phyloP scores from a whole-genome alignment of 1,139 yeast genomes.

The Eremothecium sinecaudum region DNA sequence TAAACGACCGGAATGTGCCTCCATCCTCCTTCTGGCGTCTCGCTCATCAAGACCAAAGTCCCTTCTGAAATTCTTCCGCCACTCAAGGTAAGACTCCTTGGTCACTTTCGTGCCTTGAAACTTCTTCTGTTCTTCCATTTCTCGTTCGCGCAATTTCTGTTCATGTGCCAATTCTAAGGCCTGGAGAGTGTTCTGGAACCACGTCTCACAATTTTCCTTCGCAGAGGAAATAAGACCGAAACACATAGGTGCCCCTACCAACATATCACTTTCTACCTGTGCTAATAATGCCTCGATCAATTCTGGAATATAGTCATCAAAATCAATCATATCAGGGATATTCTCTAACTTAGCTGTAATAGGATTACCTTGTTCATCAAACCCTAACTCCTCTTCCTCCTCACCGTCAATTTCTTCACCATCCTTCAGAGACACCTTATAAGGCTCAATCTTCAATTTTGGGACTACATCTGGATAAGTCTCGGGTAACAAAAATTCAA shows the following conservation, averaged over 20 bases:
- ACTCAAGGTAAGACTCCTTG: constrained; percentile 51
- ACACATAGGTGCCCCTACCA: constrained; percentile 73
- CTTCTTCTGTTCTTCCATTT: constrained; percentile 68
- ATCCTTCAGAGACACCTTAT: constrained; percentile 17
- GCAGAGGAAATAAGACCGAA: constrained; percentile 68
- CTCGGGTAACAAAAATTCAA: constrained; percentile 24
- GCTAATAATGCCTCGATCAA: constrained; percentile 38
- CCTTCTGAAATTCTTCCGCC: constrained; percentile 59
- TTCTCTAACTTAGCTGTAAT: constrained; percentile 36
- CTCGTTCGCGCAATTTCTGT: constrained; percentile 44
- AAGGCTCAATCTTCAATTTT: constrained; percentile 15
- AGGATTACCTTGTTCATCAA: constrained; percentile 38
- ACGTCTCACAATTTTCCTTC: constrained; percentile 69
- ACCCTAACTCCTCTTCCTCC: constrained; percentile 39
- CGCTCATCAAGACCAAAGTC: constrained; percentile 50
- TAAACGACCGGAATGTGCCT: constrained; percentile 64
- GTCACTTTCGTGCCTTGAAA: constrained; percentile 74
- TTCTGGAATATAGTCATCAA: constrained; percentile 40
- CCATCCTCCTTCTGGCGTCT: constrained; percentile 41
- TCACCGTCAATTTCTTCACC: constrained; percentile 36
- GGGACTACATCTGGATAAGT: constrained; percentile 29
- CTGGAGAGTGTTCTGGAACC: constrained; percentile 50
- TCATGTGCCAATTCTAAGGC: constrained; percentile 51
- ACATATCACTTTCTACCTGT: constrained; percentile 62
- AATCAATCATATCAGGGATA: constrained; percentile 47